These are phyloP conservation scores for Phytophthora hybrid DNA, from an alignment of 352 stramenopile species.

Conservation along the genomic window DNA sequence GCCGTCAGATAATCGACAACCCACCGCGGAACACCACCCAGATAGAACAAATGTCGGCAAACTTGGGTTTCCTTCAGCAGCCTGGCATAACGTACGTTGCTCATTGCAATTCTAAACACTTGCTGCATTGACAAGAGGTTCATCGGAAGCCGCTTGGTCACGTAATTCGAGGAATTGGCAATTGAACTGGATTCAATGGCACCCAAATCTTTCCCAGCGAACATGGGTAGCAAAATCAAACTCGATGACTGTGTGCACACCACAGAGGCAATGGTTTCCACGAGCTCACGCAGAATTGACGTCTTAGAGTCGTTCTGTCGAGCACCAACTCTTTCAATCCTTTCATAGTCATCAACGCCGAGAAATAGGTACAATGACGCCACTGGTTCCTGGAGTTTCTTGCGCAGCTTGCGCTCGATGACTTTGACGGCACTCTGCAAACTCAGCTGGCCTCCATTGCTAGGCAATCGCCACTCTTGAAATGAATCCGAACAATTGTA, in stretches of 20 bases:
- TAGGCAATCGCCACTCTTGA: background rate
- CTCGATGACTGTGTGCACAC: background rate
- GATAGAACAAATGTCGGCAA: slow-evolving; percentile 11
- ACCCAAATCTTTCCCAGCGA: background rate
- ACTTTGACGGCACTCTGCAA: background rate
- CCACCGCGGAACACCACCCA: slow-evolving; percentile 26
- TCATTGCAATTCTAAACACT: background rate
- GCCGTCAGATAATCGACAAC: slow-evolving; percentile 14
- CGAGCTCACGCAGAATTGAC: background rate
- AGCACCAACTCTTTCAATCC: background rate
- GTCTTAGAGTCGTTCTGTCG: background rate
- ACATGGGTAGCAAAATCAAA: background rate
- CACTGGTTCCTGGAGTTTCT: background rate
- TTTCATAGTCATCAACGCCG: background rate
- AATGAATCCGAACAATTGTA: background rate
- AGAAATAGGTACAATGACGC: background rate
- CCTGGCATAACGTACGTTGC: slow-evolving; percentile 9
- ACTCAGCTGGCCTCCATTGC: background rate
- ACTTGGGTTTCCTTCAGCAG: background rate
- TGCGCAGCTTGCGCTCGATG: background rate
- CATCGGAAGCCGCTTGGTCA: background rate
- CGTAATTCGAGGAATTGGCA: background rate
- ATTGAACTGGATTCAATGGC: background rate
- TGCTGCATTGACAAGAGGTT: background rate
- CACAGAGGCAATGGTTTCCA: background rate